Evolutionary conservation across 345 rosid genomes (phyloP), one percentile per base, ranked within the genome.

Genomic region (Murraya koenigii): DNA sequence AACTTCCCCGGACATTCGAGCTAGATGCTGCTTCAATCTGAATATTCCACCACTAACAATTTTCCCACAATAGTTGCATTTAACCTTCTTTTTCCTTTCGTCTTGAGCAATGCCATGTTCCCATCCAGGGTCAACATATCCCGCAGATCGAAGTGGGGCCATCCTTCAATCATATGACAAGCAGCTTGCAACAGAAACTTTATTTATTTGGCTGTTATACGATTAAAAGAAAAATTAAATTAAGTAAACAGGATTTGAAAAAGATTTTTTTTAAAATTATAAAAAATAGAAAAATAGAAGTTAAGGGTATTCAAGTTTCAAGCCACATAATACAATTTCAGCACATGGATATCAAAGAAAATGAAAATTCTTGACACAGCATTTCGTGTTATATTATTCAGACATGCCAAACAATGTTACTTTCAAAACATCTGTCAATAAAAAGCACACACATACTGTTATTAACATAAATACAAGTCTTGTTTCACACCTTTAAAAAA

Each of bases 101-200:
- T 92, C 97, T 80, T 88, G 94, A 67, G 97, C 91, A 80, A 86
- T 83, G 28, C 94, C 97, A 68, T 90, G 94, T 84, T 92, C 94
- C 97, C 97, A 92, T 79, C 93, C 95, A 25, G 93, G 97, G 77
- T 90, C 92, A 70, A 89, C 90, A 66, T 72, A 85, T 73, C 90
- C 91, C 10, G 75, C 60, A 26, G 91, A 80, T 66, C 93, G 88
- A 80, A 80, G 82, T 80, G 93, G 94, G 38, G 88, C 86, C 97
- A 89, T 90, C 77, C 80, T 84, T 81, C 88, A 81, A 88, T 84
- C 87, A 86, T 85, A 74, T 14, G 69, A 36, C 66, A 61, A 52
- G 65, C 14, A 69, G 58, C 72, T 49, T 63, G 68, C 70, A 68
- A 47, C 71, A 74, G 52, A 2, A 71, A 25, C 72, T 75, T 75